These are phyloP conservation scores for Lipomyces oligophaga DNA, from an alignment of 805 yeast genomes.

Conservation along the genomic window DNA sequence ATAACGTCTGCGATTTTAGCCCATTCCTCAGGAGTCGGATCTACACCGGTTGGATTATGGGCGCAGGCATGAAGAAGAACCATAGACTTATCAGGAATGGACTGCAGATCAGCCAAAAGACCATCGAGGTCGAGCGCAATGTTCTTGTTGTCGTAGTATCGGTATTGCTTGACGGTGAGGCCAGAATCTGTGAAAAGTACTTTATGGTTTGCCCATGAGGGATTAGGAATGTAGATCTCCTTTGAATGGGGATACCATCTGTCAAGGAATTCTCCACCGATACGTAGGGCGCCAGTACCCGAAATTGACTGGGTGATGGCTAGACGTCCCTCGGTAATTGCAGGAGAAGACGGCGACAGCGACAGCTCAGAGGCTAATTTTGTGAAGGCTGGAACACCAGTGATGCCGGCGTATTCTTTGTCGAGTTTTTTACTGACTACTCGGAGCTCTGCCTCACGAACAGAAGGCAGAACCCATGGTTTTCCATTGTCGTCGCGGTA, in stretches of 20 bases:
- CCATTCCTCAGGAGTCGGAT: slow-evolving; percentile 82
- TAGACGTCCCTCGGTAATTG: slow-evolving; percentile 59
- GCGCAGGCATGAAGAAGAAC: slow-evolving; percentile 90
- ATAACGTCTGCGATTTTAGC: slow-evolving; percentile 62
- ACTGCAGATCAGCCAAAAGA: slow-evolving; percentile 54
- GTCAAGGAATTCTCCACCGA: slow-evolving; percentile 72
- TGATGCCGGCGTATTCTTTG: slow-evolving; percentile 84
- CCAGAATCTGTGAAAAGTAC: slow-evolving; percentile 77
- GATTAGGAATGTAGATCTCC: slow-evolving; percentile 68
- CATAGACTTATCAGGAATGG: slow-evolving; percentile 55
- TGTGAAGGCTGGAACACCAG: slow-evolving; percentile 69
- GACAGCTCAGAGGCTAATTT: slow-evolving; percentile 64
- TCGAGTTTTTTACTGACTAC: slow-evolving; percentile 51
- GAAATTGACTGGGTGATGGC: slow-evolving; percentile 85
- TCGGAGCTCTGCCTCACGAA: slow-evolving; percentile 55
- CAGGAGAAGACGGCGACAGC: slow-evolving; percentile 60
- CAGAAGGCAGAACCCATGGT: slow-evolving; percentile 83
- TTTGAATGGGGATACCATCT: slow-evolving; percentile 54
- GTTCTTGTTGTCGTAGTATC: slow-evolving; percentile 62
- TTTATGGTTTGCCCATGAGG: slow-evolving; percentile 93
- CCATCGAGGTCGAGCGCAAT: slow-evolving; percentile 65
- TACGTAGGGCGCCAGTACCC: slow-evolving; percentile 92
- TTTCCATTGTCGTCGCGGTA: slow-evolving; percentile 83
- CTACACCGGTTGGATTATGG: slow-evolving; percentile 96
- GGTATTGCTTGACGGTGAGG: slow-evolving; percentile 54